Evolutionary conservation across 202 grass and related monocot genomes (phyloP), one percentile per base, ranked within the genome.

Genomic region (Cymbopogon flexuosus): DNA sequence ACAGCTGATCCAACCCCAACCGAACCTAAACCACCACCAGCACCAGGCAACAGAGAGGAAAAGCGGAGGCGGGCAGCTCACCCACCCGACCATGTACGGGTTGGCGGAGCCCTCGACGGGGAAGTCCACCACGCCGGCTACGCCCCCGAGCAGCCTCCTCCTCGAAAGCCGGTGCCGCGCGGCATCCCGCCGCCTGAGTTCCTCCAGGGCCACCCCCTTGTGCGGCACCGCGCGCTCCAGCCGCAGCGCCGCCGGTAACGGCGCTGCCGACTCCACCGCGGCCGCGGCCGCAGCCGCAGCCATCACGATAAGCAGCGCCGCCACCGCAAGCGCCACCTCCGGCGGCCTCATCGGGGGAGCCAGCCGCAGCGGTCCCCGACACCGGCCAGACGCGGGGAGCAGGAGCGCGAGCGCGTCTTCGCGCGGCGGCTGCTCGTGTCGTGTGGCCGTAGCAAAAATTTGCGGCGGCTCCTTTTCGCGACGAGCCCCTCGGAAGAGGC

Each of bases 61-160:
- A 75, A 45, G 14, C 31, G 59, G 64, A 83, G 70, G 71, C 54
- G 30, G 30, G 46, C 81, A 63, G 86, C 80, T 88, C 79, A 88
- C 88, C 75, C 89, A 93, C 94, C 94, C 94, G 60, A 94, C 91
- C 84, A 89, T 90, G 91, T 79, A 92, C 62, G 94, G 94, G 52
- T 94, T 94, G 6, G 87, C 87, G 30, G 94, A 92, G 78, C 94
- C 94, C 21, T 97, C 88, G 35, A 97, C 94, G 65, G 94, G 81
- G 84, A 94, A 97, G 85, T 94, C 88, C 34, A 91, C 91, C 18
- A 94, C 91, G 19, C 94, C 89, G 27, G 86, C 79, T 47, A 66
- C 82, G 56, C 66, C 84, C 8, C 78, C 85, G 54, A 87, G 82
- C 16, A 94, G 51, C 27, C 87, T 79, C 74, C 87, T 87, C 81